phyloP scores from a whole-genome alignment of 2,329 filamentous ascomycete species.

The Neophaeococcomyces aloes region DNA sequence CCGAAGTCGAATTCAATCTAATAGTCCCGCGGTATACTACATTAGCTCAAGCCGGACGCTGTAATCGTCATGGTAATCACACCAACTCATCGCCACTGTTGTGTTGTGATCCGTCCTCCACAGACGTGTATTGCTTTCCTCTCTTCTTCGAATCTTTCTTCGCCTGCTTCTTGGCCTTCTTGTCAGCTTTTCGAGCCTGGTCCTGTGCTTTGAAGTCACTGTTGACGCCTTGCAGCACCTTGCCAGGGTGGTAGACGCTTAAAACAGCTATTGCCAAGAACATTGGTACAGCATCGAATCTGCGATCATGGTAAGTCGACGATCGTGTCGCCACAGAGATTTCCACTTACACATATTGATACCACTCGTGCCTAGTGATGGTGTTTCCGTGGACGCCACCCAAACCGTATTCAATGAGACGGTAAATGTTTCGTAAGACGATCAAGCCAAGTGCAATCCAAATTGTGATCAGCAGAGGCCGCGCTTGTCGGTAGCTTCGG shows the following conservation, averaged over 20 bases:
- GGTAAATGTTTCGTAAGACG: constrained; percentile 45
- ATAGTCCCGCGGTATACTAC: too few relatives aligned
- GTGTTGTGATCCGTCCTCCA: neutral
- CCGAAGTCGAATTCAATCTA: too few relatives aligned
- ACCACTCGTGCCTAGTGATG: constrained; percentile 29
- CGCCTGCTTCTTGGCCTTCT: constrained; percentile 26
- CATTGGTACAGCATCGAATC: constrained; percentile 33
- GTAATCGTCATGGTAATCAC: too few relatives aligned
- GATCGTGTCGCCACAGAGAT: too few relatives aligned
- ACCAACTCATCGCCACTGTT: too few relatives aligned
- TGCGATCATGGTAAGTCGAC: constrained; percentile 19
- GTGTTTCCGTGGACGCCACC: constrained; percentile 30
- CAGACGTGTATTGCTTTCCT: constrained; percentile 1
- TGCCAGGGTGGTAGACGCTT: constrained; percentile 31
- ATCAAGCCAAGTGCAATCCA: constrained; percentile 44
- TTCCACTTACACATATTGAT: constrained; percentile 18
- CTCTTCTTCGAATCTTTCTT: constrained; percentile 23
- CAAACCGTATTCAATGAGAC: constrained; percentile 50
- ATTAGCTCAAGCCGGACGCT: too few relatives aligned
- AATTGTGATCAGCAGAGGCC: constrained; percentile 37
- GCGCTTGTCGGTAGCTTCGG: neutral
- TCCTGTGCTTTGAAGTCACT: constrained; percentile 38
- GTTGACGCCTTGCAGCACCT: constrained; percentile 33
- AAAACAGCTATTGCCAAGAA: constrained; percentile 27
- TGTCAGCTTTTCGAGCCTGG: constrained; percentile 31